Base-by-base conservation (phyloP, 208 protist genomes). In the Wallacemonas sp. region DNA sequence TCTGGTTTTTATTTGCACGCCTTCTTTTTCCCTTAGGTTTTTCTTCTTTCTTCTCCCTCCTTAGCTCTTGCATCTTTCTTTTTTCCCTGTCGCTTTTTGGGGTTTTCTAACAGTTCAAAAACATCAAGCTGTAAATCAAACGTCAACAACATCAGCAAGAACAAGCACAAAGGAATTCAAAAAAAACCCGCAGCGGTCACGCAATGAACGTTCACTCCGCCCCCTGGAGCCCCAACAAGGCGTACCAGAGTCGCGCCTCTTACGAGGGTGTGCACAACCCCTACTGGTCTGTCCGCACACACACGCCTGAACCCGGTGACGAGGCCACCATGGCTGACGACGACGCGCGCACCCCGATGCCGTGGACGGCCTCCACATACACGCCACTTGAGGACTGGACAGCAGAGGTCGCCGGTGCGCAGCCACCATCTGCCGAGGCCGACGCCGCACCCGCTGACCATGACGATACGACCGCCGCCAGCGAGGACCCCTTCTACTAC, bases 181-280 rank as follows among this genome's bases (percentile, higher is more conserved):
- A 21, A 54, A 21, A 54, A 21, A 8, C 8, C 6, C 6, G 24
- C 6, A 6, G 27, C 24, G 32, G 11, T 36, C 52, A 32, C 52
- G 17, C 24, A 32, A 74, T 82, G 76, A 82, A 82, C 61, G 71
- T 67, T 27, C 57, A 72, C 67, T 71, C 76, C 17, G 46, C 30
- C 44, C 76, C 76, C 41, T 82, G 70, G 71, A 62, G 71, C 29
- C 76, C 76, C 9, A 8, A 21, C 47, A 3, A 9, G 26, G 24
- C 47, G 5, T 3, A 24, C 24, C 23, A 55, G 21, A 21, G 24
- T 21, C 5, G 26, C 47, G 5, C 32, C 0, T 6, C 41, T 9
- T 29, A 64, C 38, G 8, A 21, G 6, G n/a, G 21, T 14, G n/a
- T 14, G 12, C 30, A 66, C 39, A 49, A 21, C 30, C 54, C 33